Conservation (phyloP, 805 yeast genomes). For the Ogataea methylovora region DNA sequence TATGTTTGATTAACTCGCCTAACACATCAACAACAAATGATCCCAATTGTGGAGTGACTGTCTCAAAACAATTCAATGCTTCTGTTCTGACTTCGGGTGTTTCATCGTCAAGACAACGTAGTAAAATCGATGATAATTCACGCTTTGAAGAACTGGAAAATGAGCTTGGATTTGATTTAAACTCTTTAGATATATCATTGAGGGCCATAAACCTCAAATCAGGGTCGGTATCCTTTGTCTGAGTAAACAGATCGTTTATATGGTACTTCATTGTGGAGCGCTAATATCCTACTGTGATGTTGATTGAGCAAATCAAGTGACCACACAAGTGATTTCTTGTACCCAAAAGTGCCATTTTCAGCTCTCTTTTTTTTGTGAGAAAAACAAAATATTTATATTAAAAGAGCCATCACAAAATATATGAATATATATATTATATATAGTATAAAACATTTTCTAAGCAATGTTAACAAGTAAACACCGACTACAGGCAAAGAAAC, state of each 20-base stretch:
- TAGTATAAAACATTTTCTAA: too few relatives aligned
- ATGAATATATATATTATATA: too few relatives aligned
- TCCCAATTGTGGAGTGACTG: slow-evolving; percentile 30
- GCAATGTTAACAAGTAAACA: too few relatives aligned
- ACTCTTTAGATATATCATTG: slow-evolving; percentile 53
- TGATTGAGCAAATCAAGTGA: too few relatives aligned
- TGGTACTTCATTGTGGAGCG: slow-evolving; percentile 20
- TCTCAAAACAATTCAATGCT: slow-evolving; percentile 47
- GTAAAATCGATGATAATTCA: slow-evolving; percentile 16
- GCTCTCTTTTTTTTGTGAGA: too few relatives aligned
- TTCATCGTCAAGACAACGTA: slow-evolving; percentile 42
- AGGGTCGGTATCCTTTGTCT: slow-evolving; percentile 63
- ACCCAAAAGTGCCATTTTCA: too few relatives aligned
- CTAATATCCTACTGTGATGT: too few relatives aligned
- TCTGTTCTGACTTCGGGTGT: slow-evolving; percentile 70
- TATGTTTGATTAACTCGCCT: slow-evolving; percentile 16
- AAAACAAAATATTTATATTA: too few relatives aligned
- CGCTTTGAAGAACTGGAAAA: slow-evolving; percentile 31
- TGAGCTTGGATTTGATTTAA: slow-evolving; percentile 26
- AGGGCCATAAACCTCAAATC: slow-evolving; percentile 83
- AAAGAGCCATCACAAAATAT: too few relatives aligned
- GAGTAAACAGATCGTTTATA: slow-evolving; percentile 26
- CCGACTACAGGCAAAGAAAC: too few relatives aligned
- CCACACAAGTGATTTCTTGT: too few relatives aligned
- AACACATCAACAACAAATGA: slow-evolving; percentile 25